These are phyloP conservation scores for Ecytonucleospora hepatopenaei DNA, from an alignment of 371 early-diverging fungal species.

Conservation along the genomic window DNA sequence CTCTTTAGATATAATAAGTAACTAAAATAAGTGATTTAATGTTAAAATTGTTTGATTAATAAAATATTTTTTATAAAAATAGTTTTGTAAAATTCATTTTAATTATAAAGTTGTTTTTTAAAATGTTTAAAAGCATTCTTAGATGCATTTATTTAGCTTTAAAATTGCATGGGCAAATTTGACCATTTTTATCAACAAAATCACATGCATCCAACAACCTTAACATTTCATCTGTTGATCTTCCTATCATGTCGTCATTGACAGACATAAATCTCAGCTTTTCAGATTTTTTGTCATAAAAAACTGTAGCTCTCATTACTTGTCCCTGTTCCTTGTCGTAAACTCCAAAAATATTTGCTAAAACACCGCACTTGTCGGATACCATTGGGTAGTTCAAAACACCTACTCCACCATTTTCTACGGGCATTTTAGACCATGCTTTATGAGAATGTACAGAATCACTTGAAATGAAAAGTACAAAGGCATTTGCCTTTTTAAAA, in stretches of 20 bases:
- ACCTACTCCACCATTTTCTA: slow-evolving; percentile 77
- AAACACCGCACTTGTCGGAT: slow-evolving; percentile 70
- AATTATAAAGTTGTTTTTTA: too few species aligned
- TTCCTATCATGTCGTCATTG: slow-evolving; percentile 75
- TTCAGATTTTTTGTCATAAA: slow-evolving; percentile 73
- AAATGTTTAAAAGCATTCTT: too few species aligned
- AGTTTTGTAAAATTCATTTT: too few species aligned
- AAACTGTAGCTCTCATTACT: slow-evolving; percentile 60
- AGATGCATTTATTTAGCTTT: too few species aligned
- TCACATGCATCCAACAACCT: slow-evolving; percentile 83
- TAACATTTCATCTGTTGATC: slow-evolving; percentile 77
- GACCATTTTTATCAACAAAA: slow-evolving; percentile 66
- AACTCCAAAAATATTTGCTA: slow-evolving; percentile 69
- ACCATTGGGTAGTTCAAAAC: slow-evolving; percentile 58
- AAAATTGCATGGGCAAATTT: slow-evolving; percentile 50
- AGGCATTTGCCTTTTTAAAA: slow-evolving; percentile 64
- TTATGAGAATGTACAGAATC: slow-evolving; percentile 65
- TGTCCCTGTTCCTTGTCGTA: slow-evolving; percentile 61
- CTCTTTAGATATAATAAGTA: too few species aligned
- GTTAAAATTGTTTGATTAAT: too few species aligned
- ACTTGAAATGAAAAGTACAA: slow-evolving; percentile 67
- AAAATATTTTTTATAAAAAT: too few species aligned
- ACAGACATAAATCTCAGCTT: slow-evolving; percentile 64
- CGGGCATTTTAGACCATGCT: slow-evolving; percentile 65
- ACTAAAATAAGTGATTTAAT: too few species aligned